These are phyloP conservation scores for Westerdykella sp. DNA, from an alignment of 2,329 filamentous ascomycete species.

Conservation along the genomic window DNA sequence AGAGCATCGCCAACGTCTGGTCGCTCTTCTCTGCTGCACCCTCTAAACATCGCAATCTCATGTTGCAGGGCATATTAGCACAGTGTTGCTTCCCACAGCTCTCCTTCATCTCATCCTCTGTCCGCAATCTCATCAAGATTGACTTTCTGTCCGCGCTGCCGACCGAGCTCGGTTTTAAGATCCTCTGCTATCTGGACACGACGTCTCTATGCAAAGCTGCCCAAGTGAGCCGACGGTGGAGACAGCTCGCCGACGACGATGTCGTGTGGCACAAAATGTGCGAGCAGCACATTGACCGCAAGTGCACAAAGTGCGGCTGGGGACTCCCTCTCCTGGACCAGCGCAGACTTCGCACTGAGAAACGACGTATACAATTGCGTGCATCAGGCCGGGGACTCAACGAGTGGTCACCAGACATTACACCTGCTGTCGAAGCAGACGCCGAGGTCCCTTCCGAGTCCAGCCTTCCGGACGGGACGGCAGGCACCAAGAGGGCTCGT, in stretches of 20 bases:
- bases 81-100: conserved; percentile 98
- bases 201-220: conserved; percentile 92
- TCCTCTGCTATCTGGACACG: conserved; percentile 87
- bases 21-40: conserved; percentile 94
- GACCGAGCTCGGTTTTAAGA: conserved; percentile 85
- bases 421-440: conserved; percentile 40
- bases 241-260: conserved; percentile 87
- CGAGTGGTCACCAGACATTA: conserved; percentile 48
- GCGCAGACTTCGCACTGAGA: conserved; percentile 80
- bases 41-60: conserved; percentile 86
- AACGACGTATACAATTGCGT: conserved; percentile 71
- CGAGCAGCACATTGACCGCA: conserved; percentile 89
- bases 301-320: conserved; percentile 94
- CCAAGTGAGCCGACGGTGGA: conserved; percentile 86
- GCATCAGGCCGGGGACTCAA: conserved; percentile 55
- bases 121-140: conserved; percentile 93
- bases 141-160: conserved; percentile 89
- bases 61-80: conserved; percentile 92
- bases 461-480: conserved; percentile 12
- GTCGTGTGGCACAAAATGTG: conserved; percentile 99
- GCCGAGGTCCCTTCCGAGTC: conserved; percentile 6
- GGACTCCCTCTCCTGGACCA: conserved; percentile 83
- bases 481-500: conserved; percentile 25
- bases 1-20: conserved; percentile 96
- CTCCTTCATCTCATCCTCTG: conserved; percentile 82